A percentile compares a stretch with the other conserved stretches of the same genome.
Conservation (phyloP, 2,329 filamentous ascomycete genomes). For the Exserohilum rostratum region DNA sequence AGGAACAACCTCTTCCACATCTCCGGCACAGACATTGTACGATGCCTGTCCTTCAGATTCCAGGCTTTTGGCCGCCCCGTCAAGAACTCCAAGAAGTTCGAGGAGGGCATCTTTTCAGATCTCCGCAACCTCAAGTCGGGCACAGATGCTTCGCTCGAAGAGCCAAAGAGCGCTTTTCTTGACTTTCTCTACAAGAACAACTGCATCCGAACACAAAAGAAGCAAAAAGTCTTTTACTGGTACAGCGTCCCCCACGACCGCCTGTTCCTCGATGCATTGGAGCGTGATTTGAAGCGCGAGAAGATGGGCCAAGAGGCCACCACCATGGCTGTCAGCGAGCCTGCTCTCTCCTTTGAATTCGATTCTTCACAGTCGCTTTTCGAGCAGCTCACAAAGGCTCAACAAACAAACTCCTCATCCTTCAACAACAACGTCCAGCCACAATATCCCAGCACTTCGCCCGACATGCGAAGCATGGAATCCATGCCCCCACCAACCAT, state of each 20-base stretch:
- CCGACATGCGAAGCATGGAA: conserved; percentile 88
- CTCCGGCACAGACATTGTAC: conserved; percentile 96
- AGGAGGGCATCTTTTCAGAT: conserved; percentile 99
- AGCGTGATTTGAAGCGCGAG: conserved; percentile 96
- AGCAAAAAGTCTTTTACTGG: conserved; percentile 99
- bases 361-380: conserved; percentile 99
- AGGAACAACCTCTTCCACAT: conserved; percentile 99
- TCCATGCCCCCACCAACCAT: conserved; percentile 92
- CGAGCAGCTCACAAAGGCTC: conserved; percentile 98
- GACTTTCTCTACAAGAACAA: conserved; percentile 99
- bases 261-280: conserved; percentile 94
- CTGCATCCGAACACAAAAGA: conserved; percentile 99
- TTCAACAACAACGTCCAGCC: conserved; percentile 73
- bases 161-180: conserved; percentile 97
- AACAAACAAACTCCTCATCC: conserved; percentile 97
- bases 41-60: conserved; percentile 97
- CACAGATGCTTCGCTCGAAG: conserved; percentile 95
- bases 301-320: conserved; percentile 99
- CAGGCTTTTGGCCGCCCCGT: conserved; percentile 98
- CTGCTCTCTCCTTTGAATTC: conserved; percentile 96
- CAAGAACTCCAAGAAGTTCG: conserved; percentile 99
- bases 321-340: conserved; percentile 94
- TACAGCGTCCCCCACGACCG: conserved; percentile 98
- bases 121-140: conserved; percentile 97
- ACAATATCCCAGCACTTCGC: conserved; percentile 83